phyloP scores from a whole-genome alignment of 192 early-diverging fungal genomes.

The Entomortierella lignicola region DNA sequence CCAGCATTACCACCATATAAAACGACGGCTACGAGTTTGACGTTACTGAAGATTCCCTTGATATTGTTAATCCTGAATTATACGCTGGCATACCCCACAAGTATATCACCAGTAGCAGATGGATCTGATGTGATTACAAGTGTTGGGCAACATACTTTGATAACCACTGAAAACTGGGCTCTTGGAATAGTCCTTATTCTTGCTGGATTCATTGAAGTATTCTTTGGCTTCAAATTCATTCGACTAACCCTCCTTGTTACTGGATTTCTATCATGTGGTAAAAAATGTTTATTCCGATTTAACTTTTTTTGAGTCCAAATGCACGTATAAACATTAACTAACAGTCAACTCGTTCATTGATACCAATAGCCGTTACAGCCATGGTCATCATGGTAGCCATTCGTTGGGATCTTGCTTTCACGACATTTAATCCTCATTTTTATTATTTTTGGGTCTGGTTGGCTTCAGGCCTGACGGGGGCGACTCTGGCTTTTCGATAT shows the following conservation, averaged over 20 bases:
- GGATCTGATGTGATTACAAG: slow-evolving; percentile 1
- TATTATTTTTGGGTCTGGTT: slow-evolving; percentile 54
- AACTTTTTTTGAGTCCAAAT: background rate
- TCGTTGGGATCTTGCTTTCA: slow-evolving; percentile 43
- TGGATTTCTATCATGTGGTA: slow-evolving; percentile 48
- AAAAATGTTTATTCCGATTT: background rate
- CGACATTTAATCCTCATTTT: slow-evolving; percentile 36
- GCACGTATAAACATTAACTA: no score
- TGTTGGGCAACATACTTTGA: slow-evolving; percentile 22
- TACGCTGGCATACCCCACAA: slow-evolving; percentile 13
- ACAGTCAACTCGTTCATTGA: background rate
- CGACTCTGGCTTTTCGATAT: slow-evolving; percentile 33
- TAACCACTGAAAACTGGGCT: slow-evolving; percentile 25
- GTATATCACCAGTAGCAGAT: slow-evolving; percentile 14
- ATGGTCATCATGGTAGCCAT: slow-evolving; percentile 51
- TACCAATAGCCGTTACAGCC: slow-evolving; percentile 17
- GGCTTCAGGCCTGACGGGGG: slow-evolving; percentile 16
- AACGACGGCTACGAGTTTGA: background rate
- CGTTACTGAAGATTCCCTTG: background rate
- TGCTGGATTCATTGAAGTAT: slow-evolving; percentile 34
- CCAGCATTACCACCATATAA: background rate
- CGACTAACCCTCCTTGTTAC: slow-evolving; percentile 32
- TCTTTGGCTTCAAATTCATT: slow-evolving; percentile 48
- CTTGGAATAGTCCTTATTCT: slow-evolving; percentile 29
- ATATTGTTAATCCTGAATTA: background rate